Base-by-base conservation (phyloP, 208 protist species). In the Leishmania mexicana region DNA sequence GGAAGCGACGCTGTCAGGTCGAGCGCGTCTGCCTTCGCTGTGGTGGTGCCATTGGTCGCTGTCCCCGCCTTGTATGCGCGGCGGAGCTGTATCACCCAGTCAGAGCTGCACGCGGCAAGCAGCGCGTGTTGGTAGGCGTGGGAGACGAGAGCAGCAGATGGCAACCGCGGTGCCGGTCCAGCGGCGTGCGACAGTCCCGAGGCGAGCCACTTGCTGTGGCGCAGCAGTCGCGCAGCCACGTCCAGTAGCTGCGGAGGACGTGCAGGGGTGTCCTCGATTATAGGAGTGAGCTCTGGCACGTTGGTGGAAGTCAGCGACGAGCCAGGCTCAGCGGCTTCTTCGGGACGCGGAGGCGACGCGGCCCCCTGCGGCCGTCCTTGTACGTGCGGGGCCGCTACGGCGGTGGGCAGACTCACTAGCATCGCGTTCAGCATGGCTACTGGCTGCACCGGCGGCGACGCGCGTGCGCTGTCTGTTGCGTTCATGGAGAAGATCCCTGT, bases 161-260 rank as follows among this genome's bases (percentile, higher is more conserved):
- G 60, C 24, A 85, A 75, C 6, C 82, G 76, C 60, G 73, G 72
- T 42, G 76, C 45, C 4, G 77, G 24, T 0, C 77, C 82, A 58
- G 82, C 82, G 47, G 82, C 82, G 64, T 88, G 85, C 51, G 85
- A 82, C n/a, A 79, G 68, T 5, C 85, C 85, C 24, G 82, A 62
- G 10, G 85, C 85, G 58, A 88, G 77, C 85, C 85, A 88, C 49
- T 79, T 74, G 38, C 76, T 85, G 42, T 85, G 77, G 28, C 78
- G 82, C 71, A 85, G 77, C 72, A 85, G 72, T 67, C 35, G 76
- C 71, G 45, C 31, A 21, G 77, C 82, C 47, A 75, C 71, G 19
- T 49, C 76, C 21, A 24, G 3, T 57, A 62, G 35, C 47, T 17
- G 17, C 13, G 38, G 21, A 45, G 24, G 28, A 15, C 35, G 51